Evolutionary conservation across 2,329 filamentous ascomycete species (phyloP).

Genomic region (Neodidymelliopsis sp.): DNA sequence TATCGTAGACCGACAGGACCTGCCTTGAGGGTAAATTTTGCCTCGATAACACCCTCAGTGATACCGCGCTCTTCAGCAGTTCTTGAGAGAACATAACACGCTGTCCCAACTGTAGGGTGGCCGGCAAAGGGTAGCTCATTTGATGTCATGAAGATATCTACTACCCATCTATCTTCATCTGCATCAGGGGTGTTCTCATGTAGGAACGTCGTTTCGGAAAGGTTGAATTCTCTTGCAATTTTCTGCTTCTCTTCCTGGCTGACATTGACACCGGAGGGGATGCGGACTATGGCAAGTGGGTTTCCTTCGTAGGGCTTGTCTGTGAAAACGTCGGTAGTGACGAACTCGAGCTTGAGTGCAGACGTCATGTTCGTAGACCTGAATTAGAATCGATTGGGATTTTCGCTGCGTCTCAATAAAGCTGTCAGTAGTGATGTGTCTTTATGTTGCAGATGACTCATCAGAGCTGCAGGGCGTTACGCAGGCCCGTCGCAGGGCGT

Average conservation of each 20-base stretch:
- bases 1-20: constrained; percentile 55
- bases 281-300: constrained; percentile 63
- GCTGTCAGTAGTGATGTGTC: not conserved
- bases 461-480: constrained; percentile 11
- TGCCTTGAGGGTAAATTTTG: constrained; percentile 53
- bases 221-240: constrained; percentile 65
- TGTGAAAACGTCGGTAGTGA: constrained; percentile 59
- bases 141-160: constrained; percentile 63
- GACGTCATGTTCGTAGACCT: constrained; percentile 21
- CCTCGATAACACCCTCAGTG: constrained; percentile 39
- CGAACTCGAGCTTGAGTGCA: constrained; percentile 39
- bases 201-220: constrained; percentile 65
- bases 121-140: constrained; percentile 65
- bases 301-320: constrained; percentile 59
- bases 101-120: constrained; percentile 64
- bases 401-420: not conserved
- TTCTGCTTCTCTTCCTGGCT: constrained; percentile 60
- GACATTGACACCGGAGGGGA: constrained; percentile 48
- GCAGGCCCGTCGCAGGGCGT: constrained; percentile 10
- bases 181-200: constrained; percentile 45
- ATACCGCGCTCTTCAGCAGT: constrained; percentile 30
- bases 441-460: constrained; percentile 13
- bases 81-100: constrained; percentile 55
- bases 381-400: not conserved
- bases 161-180: constrained; percentile 47